Conservation (phyloP, 352 stramenopile genomes). For the Globisporangium nunn region DNA sequence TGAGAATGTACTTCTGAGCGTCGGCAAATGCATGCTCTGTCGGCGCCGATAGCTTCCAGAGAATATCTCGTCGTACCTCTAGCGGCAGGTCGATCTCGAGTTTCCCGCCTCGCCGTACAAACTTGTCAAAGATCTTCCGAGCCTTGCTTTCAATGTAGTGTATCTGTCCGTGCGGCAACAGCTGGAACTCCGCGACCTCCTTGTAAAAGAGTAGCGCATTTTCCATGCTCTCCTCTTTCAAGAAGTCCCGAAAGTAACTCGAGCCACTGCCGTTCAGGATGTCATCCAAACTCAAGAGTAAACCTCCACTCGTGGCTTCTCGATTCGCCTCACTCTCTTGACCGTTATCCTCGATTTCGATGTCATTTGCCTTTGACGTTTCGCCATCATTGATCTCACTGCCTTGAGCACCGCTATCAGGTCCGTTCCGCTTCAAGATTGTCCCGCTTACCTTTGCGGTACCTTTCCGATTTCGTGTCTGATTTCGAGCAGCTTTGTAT, state of each 20-base stretch:
- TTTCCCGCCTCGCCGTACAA: slow-evolving; percentile 47
- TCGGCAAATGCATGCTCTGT: slow-evolving; percentile 59
- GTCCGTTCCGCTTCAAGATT: slow-evolving; percentile 5
- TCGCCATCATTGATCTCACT: background rate
- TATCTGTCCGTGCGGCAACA: slow-evolving; percentile 53
- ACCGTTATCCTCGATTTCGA: background rate
- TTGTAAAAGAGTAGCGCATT: slow-evolving; percentile 67
- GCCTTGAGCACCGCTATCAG: background rate
- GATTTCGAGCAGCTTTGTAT: slow-evolving; percentile 23
- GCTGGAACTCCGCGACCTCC: slow-evolving; percentile 65
- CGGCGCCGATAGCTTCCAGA: slow-evolving; percentile 50
- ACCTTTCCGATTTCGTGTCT: background rate
- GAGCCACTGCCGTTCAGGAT: slow-evolving; percentile 49
- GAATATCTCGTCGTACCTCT: slow-evolving; percentile 55
- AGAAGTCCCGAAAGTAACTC: slow-evolving; percentile 49
- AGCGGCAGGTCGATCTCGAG: slow-evolving; percentile 54
- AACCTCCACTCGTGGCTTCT: background rate
- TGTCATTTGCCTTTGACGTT: background rate
- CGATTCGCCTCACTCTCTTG: background rate
- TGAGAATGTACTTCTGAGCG: slow-evolving; percentile 44
- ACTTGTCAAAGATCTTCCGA: slow-evolving; percentile 67
- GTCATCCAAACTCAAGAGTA: slow-evolving; percentile 14
- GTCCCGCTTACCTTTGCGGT: slow-evolving; percentile 1
- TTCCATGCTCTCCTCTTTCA: slow-evolving; percentile 41
- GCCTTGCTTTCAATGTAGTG: slow-evolving; percentile 72